Evolutionary conservation across 1,284 basidiomycete genomes (phyloP).

Genomic region (Malassezia japonica): DNA sequence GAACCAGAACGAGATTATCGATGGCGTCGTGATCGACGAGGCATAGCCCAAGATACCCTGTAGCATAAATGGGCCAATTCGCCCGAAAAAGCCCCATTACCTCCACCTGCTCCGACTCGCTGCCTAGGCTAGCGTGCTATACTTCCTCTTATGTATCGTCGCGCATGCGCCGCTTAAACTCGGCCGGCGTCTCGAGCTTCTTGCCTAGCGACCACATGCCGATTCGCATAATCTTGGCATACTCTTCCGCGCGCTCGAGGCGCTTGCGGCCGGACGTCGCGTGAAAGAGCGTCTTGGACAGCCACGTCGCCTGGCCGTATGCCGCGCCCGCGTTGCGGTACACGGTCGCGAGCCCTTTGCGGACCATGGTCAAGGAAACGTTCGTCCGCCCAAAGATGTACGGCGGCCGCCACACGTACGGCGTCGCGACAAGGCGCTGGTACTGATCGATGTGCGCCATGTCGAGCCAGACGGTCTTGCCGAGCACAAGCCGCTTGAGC

Average conservation of each 20-base stretch:
- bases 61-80: not conserved
- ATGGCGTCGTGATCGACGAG: slow-evolving; percentile 26
- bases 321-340: slow-evolving; percentile 38
- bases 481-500: slow-evolving; percentile 23
- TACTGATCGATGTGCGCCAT: slow-evolving; percentile 46
- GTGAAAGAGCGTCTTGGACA: not conserved
- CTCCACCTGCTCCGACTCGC: not conserved
- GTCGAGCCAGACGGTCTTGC: slow-evolving; percentile 27
- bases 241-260: slow-evolving; percentile 13
- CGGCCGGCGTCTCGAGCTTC: slow-evolving; percentile 11
- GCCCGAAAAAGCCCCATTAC: not conserved
- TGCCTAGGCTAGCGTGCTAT: too few relatives aligned
- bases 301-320: slow-evolving; percentile 34
- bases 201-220: slow-evolving; percentile 14
- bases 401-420: slow-evolving; percentile 38
- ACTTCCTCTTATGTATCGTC: too few relatives aligned
- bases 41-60: not conserved
- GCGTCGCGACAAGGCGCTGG: slow-evolving; percentile 40
- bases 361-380: slow-evolving; percentile 36
- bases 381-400: slow-evolving; percentile 44
- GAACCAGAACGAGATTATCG: slow-evolving; percentile 14
- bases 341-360: slow-evolving; percentile 40
- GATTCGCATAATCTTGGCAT: slow-evolving; percentile 11
- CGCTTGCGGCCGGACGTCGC: not conserved
- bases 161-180: slow-evolving; percentile 12